These are phyloP conservation scores for Penicillium hesseltinei DNA, from an alignment of 2,329 filamentous ascomycete genomes.

Conservation along the genomic window DNA sequence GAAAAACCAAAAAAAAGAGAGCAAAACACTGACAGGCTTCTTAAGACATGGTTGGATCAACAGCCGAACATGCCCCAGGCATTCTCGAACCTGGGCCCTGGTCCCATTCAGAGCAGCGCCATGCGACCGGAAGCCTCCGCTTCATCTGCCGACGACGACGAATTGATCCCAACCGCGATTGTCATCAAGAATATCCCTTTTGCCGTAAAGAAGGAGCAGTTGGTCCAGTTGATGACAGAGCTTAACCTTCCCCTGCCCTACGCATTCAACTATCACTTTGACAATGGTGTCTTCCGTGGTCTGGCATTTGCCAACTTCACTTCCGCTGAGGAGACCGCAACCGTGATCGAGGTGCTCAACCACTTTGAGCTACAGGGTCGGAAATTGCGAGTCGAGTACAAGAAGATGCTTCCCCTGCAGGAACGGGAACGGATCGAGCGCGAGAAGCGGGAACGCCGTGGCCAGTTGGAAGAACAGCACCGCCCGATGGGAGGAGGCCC, in stretches of 20 bases:
- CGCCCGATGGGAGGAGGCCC: constrained; percentile 61
- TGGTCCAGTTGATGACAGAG: constrained; percentile 90
- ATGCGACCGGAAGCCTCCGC: constrained; percentile 43
- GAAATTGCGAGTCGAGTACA: constrained; percentile 95
- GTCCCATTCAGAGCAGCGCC: constrained; percentile 41
- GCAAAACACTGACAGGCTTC: background rate
- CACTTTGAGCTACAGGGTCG: constrained; percentile 92
- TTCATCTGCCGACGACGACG: constrained; percentile 58
- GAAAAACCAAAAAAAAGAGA: background rate
- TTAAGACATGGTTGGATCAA: constrained; percentile 64
- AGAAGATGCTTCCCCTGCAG: constrained; percentile 96
- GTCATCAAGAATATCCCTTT: constrained; percentile 99
- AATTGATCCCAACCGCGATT: constrained; percentile 95
- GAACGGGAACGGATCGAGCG: constrained; percentile 95
- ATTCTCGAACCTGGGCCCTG: constrained; percentile 46
- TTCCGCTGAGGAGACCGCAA: constrained; percentile 85
- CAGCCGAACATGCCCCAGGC: constrained; percentile 49
- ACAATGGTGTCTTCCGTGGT: constrained; percentile 94
- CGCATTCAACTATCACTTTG: constrained; percentile 99
- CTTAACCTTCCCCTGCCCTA: constrained; percentile 92
- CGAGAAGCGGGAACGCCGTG: constrained; percentile 92
- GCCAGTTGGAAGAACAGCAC: constrained; percentile 96
- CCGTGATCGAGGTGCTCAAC: constrained; percentile 91
- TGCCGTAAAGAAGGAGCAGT: constrained; percentile 93
- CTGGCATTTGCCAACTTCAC: constrained; percentile 98